Base-by-base conservation (phyloP, 2,329 filamentous ascomycete species). In the Exophiala sp. region DNA sequence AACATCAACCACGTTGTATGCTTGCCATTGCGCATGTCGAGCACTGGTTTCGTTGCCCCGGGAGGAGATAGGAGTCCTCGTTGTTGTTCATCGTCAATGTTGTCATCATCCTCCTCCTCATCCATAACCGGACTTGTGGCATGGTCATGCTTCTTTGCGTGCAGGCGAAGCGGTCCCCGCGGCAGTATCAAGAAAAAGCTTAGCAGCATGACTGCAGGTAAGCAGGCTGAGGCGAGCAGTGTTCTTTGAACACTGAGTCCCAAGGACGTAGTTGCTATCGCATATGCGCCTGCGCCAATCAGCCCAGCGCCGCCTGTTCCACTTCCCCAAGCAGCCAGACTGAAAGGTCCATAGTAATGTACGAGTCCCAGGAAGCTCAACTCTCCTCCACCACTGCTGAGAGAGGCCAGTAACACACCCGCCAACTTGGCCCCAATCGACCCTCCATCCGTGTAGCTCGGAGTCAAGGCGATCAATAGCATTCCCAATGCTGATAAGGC, bases 291-390 rank as follows among this genome's bases (percentile, higher is more conserved):
- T 0, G 92, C 90, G 4, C 94, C 94, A 0, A 92, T 78, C 53
- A 99, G 71, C 0, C 92, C 92, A 1, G 92, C 92, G 0, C 88
- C 92, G 1, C 92, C 92, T 0, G 92, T 96, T 0, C 92, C 92
- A 60, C 88, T 92, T 0, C 90, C 88, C 94, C 94, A 99, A 34
- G 89, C 86, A 0, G 91, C 91, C 14, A 97, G 78, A 63, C 89
- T 90, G 71, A 89, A 86, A 7, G 84, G 85, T 0, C 92, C 94
- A 65, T 97, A 97, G 74, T 88, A 96, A 69, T 97, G 92, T 11
- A 92, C 95, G 65, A 99, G 73, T 1, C 90, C 88, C 5, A 99
- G 75, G 67, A 97, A 96, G 70, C 87, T 95, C 55, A 96, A 76
- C 74, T 97, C 94, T 32, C 94, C 94, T 14, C 81, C 88, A 12